Evolutionary conservation across 164 flowering plant genomes (phyloP).

Genomic region (Litsea cubeba): DNA sequence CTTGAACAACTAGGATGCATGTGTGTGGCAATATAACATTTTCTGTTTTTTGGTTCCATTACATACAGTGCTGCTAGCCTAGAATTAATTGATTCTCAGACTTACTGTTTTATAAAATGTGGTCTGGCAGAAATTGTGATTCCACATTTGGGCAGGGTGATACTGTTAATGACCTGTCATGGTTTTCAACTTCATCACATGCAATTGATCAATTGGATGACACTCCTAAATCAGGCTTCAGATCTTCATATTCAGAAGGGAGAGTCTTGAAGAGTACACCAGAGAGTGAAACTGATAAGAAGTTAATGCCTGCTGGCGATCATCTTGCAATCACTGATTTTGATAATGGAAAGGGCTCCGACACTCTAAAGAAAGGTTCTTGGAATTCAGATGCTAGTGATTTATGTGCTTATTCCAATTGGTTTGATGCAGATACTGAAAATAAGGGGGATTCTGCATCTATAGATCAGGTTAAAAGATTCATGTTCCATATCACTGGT

Average conservation of each 20-base stretch:
- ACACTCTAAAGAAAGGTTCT: conserved; percentile 17
- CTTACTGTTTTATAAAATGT: conserved; percentile 1
- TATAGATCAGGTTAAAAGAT: conserved; percentile 35
- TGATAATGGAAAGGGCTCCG: conserved; percentile 9
- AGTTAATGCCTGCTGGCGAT: conserved; percentile 13
- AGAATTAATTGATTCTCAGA: not conserved
- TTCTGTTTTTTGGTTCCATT: not conserved
- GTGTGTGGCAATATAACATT: not conserved
- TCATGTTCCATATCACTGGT: not conserved
- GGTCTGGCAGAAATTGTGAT: conserved; percentile 68
- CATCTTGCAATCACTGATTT: conserved; percentile 18
- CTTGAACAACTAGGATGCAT: not conserved
- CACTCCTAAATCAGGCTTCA: conserved; percentile 29
- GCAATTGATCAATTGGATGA: conserved; percentile 42
- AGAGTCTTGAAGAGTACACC: conserved; percentile 20
- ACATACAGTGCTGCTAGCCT: not conserved
- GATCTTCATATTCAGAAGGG: conserved; percentile 34
- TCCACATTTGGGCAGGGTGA: conserved; percentile 57
- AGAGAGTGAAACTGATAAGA: conserved; percentile 23
- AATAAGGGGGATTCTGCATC: conserved; percentile 21
- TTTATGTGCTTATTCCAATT: conserved; percentile 22
- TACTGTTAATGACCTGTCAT: conserved; percentile 51
- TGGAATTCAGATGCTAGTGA: conserved; percentile 18
- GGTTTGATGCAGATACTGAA: conserved; percentile 21
- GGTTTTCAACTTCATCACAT: conserved; percentile 56